Evolutionary conservation across 768 basidiomycete genomes (phyloP).

Genomic region (Boletus pseudo-olivaceus): DNA sequence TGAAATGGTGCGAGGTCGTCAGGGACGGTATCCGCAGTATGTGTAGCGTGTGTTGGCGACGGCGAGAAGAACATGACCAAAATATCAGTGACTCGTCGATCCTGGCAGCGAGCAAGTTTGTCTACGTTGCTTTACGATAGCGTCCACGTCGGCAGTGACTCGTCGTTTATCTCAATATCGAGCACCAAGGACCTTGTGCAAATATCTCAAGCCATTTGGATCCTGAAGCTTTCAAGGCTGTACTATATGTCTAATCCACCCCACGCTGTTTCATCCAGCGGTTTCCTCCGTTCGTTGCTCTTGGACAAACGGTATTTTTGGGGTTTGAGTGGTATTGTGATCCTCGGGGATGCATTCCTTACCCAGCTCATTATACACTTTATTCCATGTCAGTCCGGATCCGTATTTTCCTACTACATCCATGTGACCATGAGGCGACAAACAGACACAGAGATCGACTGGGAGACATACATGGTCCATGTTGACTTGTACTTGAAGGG

Average conservation of each 20-base stretch:
- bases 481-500: conserved; percentile 74
- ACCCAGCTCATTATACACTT: conserved; percentile 78
- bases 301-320: conserved; percentile 62
- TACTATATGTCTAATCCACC: conserved; percentile 6
- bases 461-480: conserved; percentile 94
- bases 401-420: conserved; percentile 3
- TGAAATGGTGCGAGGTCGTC: background rate
- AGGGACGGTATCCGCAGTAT: background rate
- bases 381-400: conserved; percentile 67
- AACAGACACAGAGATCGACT: conserved; percentile 97
- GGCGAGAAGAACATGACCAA: background rate
- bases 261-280: background rate
- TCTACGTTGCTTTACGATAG: background rate
- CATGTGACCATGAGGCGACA: conserved; percentile 14
- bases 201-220: background rate
- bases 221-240: background rate
- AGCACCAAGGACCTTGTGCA: background rate
- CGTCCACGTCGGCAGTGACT: background rate
- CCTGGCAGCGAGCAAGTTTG: background rate
- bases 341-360: conserved; percentile 73
- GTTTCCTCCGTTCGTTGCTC: conserved; percentile 29
- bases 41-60: background rate
- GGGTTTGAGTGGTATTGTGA: conserved; percentile 56
- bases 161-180: no score
- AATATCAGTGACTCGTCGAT: background rate